Base-by-base conservation (phyloP, 2,329 filamentous ascomycete genomes). In the Nemania diffusa region DNA sequence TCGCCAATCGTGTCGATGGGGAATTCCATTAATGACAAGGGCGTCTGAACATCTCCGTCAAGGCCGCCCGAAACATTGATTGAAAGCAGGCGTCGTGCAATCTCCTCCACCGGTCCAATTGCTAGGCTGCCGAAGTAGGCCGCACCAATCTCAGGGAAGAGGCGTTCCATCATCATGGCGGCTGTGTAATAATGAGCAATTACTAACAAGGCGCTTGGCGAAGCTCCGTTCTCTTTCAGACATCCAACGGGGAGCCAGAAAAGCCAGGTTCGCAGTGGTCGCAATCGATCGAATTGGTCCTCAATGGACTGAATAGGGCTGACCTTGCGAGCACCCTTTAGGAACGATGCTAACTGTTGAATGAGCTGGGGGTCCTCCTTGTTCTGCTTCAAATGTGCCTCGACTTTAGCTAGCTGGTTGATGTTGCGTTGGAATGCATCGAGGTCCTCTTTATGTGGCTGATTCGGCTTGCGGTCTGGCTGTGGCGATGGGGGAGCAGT, bases 161-260 rank as follows among this genome's bases (percentile, higher is more conserved):
- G 86, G 17, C 93, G 92, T 80, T 97, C 94, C 81, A 98, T 88
- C 44, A 93, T 88, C 67, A 98, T 84, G 3, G 93, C 94, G 20
- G 94, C 89, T 0, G 93, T 94, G 81, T 97, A 98, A 79, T 97
- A 93, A 77, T 98, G 92, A 11, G 94, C 92, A 62, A 98, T 90
- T 69, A 97, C 90, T 59, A 97, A 85, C 72, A 97, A 85, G 1
- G 93, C 91, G 67, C 88, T 92, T 26, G 92, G 87, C 71, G 95
- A 93, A 40, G 88, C 88, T 57, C 91, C 89, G 53, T 90, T 91
- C 71, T 90, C 89, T 77, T 95, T 91, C 27, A 97, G 85, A 73
- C 94, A 91, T 72, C 90, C 89, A 37, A 97, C 90, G 0, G 96
- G 96, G 62, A 97, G 88, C 94, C 95, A 98, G 81, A 98, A 97